These are phyloP conservation scores for Wickerhamiella cacticola DNA, from an alignment of 805 yeast species.

Conservation along the genomic window DNA sequence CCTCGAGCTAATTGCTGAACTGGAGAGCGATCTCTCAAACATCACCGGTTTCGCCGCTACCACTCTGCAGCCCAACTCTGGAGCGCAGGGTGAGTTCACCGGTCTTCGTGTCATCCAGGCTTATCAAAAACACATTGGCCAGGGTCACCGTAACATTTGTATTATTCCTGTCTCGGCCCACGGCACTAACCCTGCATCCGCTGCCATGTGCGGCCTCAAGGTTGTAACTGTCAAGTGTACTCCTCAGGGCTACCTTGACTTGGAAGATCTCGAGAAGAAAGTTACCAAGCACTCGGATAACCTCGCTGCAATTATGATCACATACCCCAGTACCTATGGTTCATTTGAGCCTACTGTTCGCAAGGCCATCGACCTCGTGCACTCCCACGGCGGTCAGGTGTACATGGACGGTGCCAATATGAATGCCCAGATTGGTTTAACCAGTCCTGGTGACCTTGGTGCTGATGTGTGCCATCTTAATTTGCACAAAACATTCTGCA, in stretches of 20 bases:
- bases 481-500: conserved; percentile 92
- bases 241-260: conserved; percentile 72
- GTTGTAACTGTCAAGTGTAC: conserved; percentile 88
- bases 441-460: conserved; percentile 94
- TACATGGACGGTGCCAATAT: conserved; percentile 98
- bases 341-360: conserved; percentile 86
- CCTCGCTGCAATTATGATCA: conserved; percentile 88
- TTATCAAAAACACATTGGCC: conserved; percentile 60
- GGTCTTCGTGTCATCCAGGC: conserved; percentile 79
- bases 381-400: conserved; percentile 82
- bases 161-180: conserved; percentile 95
- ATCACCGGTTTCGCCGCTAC: conserved; percentile 90
- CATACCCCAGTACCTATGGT: conserved; percentile 96
- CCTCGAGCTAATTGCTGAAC: conserved; percentile 55
- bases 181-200: conserved; percentile 98
- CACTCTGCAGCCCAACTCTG: conserved; percentile 91
- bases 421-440: conserved; percentile 97
- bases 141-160: conserved; percentile 68
- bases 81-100: conserved; percentile 97
- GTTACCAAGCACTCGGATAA: conserved; percentile 55
- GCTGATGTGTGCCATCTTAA: conserved; percentile 98
- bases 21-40: conserved; percentile 74
- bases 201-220: conserved; percentile 91
- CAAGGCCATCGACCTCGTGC: conserved; percentile 76
- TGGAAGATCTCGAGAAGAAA: conserved; percentile 60